A percentile compares a stretch with the other conserved stretches of the same genome.
phyloP scores from a whole-genome alignment of 305 asterid species.

The Solanum hybrid region DNA sequence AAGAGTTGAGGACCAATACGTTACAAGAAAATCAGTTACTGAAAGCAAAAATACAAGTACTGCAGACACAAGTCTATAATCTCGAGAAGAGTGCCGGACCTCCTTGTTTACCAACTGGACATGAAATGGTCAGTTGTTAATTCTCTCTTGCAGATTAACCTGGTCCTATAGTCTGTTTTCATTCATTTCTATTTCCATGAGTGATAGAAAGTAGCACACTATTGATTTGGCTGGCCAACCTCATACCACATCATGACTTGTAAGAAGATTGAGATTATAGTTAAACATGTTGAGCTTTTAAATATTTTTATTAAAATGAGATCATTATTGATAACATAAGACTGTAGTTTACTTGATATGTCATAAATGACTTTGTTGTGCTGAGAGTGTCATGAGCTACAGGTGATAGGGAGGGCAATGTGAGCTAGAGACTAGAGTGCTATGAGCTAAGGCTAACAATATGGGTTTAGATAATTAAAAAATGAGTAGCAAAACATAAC shows the following conservation, averaged over 20 bases:
- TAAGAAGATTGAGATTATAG: not conserved
- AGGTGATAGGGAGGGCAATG: not conserved
- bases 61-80: constrained; percentile 39
- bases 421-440: not conserved
- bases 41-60: constrained; percentile 32
- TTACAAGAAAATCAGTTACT: constrained; percentile 41
- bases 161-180: not conserved
- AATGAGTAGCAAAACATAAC: not conserved
- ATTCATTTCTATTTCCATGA: not conserved
- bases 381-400: not conserved
- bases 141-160: not conserved
- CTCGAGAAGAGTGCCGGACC: constrained; percentile 30
- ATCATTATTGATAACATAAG: not conserved
- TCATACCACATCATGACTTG: not conserved
- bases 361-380: not conserved
- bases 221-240: constrained; percentile 3
- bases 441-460: not conserved
- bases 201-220: constrained; percentile 1
- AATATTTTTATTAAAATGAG: not conserved
- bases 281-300: not conserved
- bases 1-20: constrained; percentile 42
- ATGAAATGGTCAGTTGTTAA: constrained; percentile 29
- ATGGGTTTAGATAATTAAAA: not conserved
- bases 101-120: constrained; percentile 24
- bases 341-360: not conserved